phyloP scores from a whole-genome alignment of 768 basidiomycete species.

The Termitomyces sp. region DNA sequence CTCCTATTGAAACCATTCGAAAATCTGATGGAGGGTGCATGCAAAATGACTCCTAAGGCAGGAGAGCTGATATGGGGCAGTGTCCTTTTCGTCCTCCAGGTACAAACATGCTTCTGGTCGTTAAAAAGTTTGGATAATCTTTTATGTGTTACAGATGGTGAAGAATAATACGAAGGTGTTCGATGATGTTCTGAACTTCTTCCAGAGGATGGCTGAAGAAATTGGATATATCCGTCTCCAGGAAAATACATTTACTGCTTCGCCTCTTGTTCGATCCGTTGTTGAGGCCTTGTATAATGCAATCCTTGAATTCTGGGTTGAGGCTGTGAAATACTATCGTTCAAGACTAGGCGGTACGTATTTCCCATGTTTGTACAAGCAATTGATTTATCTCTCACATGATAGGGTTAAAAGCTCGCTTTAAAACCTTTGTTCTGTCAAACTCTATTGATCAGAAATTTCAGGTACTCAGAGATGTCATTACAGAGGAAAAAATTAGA shows the following conservation, averaged over 20 bases:
- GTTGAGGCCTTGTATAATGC: slow-evolving; percentile 4
- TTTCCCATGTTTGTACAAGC: not conserved
- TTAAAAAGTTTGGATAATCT: not conserved
- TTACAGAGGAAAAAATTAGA: not conserved
- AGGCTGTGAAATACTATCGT: slow-evolving; percentile 4
- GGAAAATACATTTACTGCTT: not conserved
- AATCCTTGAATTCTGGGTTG: slow-evolving; percentile 7
- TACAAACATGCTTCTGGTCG: not conserved
- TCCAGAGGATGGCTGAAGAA: slow-evolving; percentile 3
- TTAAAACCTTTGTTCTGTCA: not conserved
- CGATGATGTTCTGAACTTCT: slow-evolving; percentile 3
- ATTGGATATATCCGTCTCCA: not conserved
- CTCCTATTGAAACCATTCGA: not conserved
- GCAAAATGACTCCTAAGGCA: not conserved
- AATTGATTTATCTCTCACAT: not conserved
- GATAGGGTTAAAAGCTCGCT: not conserved
- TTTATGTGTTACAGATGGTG: not conserved
- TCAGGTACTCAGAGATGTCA: not conserved
- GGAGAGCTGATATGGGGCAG: slow-evolving; percentile 3
- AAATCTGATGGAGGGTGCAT: not conserved
- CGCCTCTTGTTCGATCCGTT: not conserved
- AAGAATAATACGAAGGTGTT: not conserved
- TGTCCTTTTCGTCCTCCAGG: slow-evolving; percentile 1
- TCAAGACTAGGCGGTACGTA: not conserved
- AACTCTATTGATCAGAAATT: slow-evolving; percentile 3